Evolutionary conservation across 257 asterid genomes (phyloP).

Genomic region (Solanum pennellii): DNA sequence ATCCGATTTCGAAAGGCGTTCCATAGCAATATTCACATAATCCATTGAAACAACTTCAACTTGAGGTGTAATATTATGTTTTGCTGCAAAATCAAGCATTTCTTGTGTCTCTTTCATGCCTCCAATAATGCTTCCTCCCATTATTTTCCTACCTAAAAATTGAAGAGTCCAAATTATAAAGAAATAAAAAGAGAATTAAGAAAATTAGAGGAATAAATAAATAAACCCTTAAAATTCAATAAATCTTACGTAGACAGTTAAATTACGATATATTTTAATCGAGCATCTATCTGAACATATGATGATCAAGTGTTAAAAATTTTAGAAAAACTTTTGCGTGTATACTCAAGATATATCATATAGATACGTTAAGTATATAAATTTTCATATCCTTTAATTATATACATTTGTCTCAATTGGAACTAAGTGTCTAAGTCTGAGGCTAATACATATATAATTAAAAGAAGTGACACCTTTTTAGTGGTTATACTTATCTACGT

Average conservation of each 20-base stretch:
- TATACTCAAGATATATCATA: background rate
- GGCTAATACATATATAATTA: background rate
- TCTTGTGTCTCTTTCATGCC: conserved; percentile 38
- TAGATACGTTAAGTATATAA: background rate
- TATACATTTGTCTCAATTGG: background rate
- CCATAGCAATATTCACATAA: conserved; percentile 2
- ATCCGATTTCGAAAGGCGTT: conserved; percentile 4
- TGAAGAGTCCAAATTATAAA: background rate
- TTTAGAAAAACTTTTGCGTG: background rate
- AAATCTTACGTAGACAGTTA: background rate
- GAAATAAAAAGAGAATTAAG: background rate
- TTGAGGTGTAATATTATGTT: conserved; percentile 6
- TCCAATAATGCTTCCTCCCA: conserved; percentile 25
- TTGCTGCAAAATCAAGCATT: conserved; percentile 30
- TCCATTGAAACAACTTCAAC: conserved; percentile 1
- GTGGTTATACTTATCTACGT: background rate
- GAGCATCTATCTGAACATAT: background rate
- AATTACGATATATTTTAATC: background rate
- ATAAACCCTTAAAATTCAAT: background rate
- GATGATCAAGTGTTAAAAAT: background rate
- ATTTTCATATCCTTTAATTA: background rate
- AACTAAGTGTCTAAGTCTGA: background rate
- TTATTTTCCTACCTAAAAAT: conserved; percentile 13
- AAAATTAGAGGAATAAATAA: background rate
- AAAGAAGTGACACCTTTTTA: background rate